These are phyloP conservation scores for Xylariaceae sp. DNA, from an alignment of 2,329 filamentous ascomycete genomes.

Conservation along the genomic window DNA sequence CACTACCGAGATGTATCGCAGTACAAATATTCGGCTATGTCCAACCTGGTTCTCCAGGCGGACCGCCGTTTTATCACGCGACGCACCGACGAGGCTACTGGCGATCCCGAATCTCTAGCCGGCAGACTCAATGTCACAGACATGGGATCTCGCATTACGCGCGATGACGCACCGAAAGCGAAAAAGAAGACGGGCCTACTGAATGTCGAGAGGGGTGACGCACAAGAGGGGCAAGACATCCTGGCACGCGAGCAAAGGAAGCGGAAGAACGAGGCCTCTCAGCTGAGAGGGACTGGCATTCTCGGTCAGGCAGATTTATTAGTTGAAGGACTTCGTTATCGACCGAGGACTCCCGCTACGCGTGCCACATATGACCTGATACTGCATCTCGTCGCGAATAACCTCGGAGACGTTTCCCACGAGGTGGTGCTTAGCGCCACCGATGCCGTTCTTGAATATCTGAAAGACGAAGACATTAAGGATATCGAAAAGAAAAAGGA, in stretches of 20 bases:
- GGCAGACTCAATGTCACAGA: constrained; percentile 91
- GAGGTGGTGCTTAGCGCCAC: constrained; percentile 92
- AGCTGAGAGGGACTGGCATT: constrained; percentile 75
- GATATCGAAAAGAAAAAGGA: constrained; percentile 99
- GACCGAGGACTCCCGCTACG: constrained; percentile 88
- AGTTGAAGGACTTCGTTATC: constrained; percentile 90
- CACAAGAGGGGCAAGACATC: constrained; percentile 83
- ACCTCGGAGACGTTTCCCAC: constrained; percentile 90
- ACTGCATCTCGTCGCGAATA: constrained; percentile 84
- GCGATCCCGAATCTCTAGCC: constrained; percentile 95
- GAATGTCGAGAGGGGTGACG: constrained; percentile 74
- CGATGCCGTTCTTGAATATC: constrained; percentile 85
- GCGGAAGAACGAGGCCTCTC: constrained; percentile 77
- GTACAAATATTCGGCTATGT: constrained; percentile 99
- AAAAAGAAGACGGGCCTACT: constrained; percentile 75
- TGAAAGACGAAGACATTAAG: constrained; percentile 95
- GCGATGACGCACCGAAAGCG: constrained; percentile 79
- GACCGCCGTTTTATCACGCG: constrained; percentile 94
- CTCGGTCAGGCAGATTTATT: constrained; percentile 83
- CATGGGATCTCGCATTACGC: constrained; percentile 86
- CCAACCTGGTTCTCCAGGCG: constrained; percentile 99
- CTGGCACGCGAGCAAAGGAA: constrained; percentile 85
- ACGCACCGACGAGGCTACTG: constrained; percentile 91
- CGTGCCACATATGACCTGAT: constrained; percentile 94
- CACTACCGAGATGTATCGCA: constrained; percentile 85